Evolutionary conservation across 768 basidiomycete genomes (phyloP).

Genomic region (Lactarius indigo): DNA sequence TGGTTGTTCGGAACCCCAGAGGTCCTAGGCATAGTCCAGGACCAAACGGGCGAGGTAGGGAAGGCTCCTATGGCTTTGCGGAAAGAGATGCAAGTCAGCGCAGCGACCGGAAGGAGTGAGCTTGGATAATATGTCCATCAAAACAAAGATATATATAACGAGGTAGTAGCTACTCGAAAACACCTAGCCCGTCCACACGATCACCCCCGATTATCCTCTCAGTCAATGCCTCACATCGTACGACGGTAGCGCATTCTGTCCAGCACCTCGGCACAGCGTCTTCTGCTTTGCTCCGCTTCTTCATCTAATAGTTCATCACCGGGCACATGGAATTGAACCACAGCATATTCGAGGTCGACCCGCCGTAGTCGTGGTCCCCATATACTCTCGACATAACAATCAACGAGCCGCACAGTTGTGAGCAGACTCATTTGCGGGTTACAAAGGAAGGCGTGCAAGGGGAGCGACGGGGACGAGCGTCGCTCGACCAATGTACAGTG

Average conservation of each 20-base stretch:
- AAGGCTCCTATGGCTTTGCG: constrained; percentile 18
- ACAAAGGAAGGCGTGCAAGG: constrained; percentile 39
- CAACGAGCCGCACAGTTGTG: constrained; percentile 43
- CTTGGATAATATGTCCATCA: background rate
- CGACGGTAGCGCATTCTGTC: constrained; percentile 39
- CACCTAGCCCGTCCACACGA: constrained; percentile 34
- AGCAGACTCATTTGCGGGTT: constrained; percentile 29
- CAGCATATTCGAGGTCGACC: constrained; percentile 45
- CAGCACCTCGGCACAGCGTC: constrained; percentile 22
- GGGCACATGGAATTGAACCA: constrained; percentile 20
- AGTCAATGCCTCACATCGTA: constrained; percentile 48
- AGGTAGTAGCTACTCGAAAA: constrained; percentile 15
- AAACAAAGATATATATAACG: background rate
- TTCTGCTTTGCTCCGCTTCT: constrained; percentile 10
- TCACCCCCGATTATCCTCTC: constrained; percentile 55
- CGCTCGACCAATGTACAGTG: constrained; percentile 49
- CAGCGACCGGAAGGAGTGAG: background rate
- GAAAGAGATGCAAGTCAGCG: constrained; percentile 1
- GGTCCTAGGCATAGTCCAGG: constrained; percentile 12
- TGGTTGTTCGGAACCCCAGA: constrained; percentile 22
- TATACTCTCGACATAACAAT: constrained; percentile 53
- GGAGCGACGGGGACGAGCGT: constrained; percentile 42
- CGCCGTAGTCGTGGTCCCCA: constrained; percentile 54
- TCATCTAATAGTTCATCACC: background rate
- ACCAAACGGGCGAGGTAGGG: constrained; percentile 3